Base-by-base conservation (phyloP, 345 rosid genomes). In the Lepidium africanum region DNA sequence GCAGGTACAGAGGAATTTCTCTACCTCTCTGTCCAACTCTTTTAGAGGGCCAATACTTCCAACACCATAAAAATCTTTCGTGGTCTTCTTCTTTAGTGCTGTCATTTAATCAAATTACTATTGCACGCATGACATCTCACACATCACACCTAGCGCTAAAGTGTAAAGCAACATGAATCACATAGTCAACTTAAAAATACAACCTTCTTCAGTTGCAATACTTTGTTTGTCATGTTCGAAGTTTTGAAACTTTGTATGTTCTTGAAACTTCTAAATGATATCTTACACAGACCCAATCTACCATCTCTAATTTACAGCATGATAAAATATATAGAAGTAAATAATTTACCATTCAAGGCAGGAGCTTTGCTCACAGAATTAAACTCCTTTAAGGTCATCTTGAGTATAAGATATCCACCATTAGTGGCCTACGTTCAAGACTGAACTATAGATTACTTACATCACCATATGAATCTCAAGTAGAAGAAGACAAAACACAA, bases 71-170 rank as follows among this genome's bases (percentile, higher is more conserved):
- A 85, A 71, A 78, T 90, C 94, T 77, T 78, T 75, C 81, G 88
- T 89, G 86, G 86, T 73, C 13, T 86, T 87, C 82, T 84, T 87
- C 83, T 83, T 88, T 70, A 93, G 84, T 35, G 84, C 98, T 93
- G 77, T 58, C 62, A 16, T 71, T 48, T 42, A 59, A 21, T 1
- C 13, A 66, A 66, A 52, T 36, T 50, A 57, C 42, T 8, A 17
- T 13, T 46, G n/a, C 45, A 3, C 4, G 65, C 38, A 43, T 15
- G 27, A 38, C 2, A 72, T 42, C 13, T 49, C 47, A 37, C 41
- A 56, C 54, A 73, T 19, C 14, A 27, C 40, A 65, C 66, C 67
- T 73, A 65, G 32, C 9, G 11, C 32, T 33, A 35, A 40, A 63
- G 48, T 21, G 36, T 16, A 63, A 21, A 63, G 12, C 57, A 47